Evolutionary conservation across 441 rosid species (phyloP).

Genomic region (Adansonia madagascariensis): DNA sequence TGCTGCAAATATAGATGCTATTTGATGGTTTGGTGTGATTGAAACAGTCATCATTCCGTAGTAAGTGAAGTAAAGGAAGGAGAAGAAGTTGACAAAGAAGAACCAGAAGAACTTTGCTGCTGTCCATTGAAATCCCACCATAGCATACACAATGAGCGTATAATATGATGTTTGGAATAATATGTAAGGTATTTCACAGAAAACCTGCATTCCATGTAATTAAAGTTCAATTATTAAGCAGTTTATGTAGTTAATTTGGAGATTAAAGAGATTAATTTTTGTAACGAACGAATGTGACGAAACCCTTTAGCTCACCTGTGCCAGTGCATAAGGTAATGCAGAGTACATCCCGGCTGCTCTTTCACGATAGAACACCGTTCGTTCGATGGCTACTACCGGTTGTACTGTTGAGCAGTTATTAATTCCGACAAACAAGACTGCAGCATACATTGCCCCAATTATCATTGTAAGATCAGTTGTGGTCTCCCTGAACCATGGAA

Average conservation of each 20-base stretch:
- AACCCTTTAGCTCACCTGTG: constrained; percentile 59
- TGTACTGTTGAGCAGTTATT: constrained; percentile 81
- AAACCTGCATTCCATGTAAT: constrained; percentile 53
- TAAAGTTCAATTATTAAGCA: not conserved
- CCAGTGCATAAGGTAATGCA: constrained; percentile 84
- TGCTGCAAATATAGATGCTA: constrained; percentile 78
- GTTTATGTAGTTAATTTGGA: not conserved
- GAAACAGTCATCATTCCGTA: constrained; percentile 97
- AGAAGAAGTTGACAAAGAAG: constrained; percentile 71
- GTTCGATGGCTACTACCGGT: constrained; percentile 74
- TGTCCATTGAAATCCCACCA: constrained; percentile 87
- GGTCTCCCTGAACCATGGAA: constrained; percentile 44
- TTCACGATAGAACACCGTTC: constrained; percentile 85
- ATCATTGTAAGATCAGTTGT: constrained; percentile 62
- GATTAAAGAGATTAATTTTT: not conserved
- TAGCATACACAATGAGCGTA: constrained; percentile 70
- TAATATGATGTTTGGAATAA: constrained; percentile 70
- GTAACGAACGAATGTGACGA: not conserved
- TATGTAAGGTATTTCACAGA: constrained; percentile 75
- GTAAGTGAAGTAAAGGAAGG: constrained; percentile 95
- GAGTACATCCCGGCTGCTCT: constrained; percentile 95
- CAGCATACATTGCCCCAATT: constrained; percentile 83
- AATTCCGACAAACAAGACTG: constrained; percentile 71
- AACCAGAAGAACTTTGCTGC: constrained; percentile 85
- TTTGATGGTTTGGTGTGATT: constrained; percentile 86